phyloP scores from a whole-genome alignment of 2,329 filamentous ascomycete species.

The Colletotrichum incanum region DNA sequence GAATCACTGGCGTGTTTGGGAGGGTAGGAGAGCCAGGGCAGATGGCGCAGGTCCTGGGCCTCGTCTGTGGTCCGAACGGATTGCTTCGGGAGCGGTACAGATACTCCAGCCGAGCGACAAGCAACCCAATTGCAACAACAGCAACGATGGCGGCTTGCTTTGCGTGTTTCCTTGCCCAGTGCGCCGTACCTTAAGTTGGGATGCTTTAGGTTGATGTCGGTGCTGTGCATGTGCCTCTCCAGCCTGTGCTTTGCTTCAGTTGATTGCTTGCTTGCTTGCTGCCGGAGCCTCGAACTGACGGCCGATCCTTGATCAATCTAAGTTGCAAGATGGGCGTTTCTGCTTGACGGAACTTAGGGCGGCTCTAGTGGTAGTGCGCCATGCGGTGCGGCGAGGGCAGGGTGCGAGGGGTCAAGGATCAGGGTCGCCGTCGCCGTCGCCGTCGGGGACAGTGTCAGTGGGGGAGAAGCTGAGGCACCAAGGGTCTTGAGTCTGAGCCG shows the following conservation, averaged over 20 bases:
- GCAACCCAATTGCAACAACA: neutral
- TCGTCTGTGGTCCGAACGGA: constrained; percentile 39
- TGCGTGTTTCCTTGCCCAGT: neutral
- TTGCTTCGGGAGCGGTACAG: constrained; percentile 26
- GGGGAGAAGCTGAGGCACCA: constrained; percentile 31
- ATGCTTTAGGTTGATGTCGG: constrained; percentile 26
- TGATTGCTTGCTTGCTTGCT: constrained; percentile 24
- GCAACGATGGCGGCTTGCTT: neutral
- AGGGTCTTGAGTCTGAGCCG: constrained; percentile 37
- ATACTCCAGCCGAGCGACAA: neutral
- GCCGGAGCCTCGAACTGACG: constrained; percentile 29
- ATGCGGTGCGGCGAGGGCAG: constrained; percentile 25
- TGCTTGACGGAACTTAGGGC: constrained; percentile 20
- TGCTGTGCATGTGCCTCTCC: constrained; percentile 17
- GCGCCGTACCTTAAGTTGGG: constrained; percentile 1
- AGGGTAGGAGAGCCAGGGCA: constrained; percentile 22
- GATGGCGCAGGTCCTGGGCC: constrained; percentile 30
- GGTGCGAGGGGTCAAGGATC: constrained; percentile 24
- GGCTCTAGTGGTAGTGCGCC: constrained; percentile 30
- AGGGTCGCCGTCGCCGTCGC: constrained; percentile 19
- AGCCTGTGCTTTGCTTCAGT: constrained; percentile 34
- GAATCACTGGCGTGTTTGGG: constrained; percentile 35
- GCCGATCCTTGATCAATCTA: constrained; percentile 38
- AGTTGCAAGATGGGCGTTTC: constrained; percentile 24
- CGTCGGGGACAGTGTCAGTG: constrained; percentile 20